Evolutionary conservation across 345 rosid species (phyloP).

Genomic region (Hypericum androsaemum): DNA sequence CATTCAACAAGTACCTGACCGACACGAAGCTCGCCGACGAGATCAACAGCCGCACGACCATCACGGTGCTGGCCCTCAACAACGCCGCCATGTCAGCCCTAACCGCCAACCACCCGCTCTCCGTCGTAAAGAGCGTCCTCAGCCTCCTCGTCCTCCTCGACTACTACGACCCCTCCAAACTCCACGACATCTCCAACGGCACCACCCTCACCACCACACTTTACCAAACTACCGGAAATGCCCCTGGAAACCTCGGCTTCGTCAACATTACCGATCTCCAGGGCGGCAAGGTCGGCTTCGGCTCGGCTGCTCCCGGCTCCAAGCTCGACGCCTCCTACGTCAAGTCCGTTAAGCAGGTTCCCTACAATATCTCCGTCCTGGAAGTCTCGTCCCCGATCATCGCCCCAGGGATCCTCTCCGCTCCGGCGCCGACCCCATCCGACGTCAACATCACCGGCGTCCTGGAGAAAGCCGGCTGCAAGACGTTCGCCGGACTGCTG

Average conservation of each 20-base stretch:
- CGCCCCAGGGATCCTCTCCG: conserved; percentile 49
- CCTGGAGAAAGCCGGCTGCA: conserved; percentile 83
- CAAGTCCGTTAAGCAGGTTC: too few relatives aligned
- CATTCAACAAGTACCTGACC: conserved; percentile 1
- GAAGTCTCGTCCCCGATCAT: conserved; percentile 36
- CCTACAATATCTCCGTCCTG: too few relatives aligned
- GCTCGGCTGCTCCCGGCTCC: background rate
- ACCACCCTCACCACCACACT: background rate
- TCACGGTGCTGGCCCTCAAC: background rate
- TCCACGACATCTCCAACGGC: background rate
- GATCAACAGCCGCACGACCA: background rate
- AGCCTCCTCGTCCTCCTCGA: background rate
- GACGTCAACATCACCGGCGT: conserved; percentile 55
- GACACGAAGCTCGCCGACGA: background rate
- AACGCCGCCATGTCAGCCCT: background rate
- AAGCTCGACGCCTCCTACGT: too few relatives aligned
- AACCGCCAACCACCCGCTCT: background rate
- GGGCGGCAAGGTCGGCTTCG: background rate
- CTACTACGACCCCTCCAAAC: background rate
- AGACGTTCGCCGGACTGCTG: conserved; percentile 59
- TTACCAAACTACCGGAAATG: background rate
- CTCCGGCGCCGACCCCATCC: conserved; percentile 56
- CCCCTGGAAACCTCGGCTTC: background rate
- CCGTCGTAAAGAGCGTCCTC: background rate
- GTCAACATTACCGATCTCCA: background rate